Evolutionary conservation across 345 rosid species (phyloP), one percentile per base, ranked within the genome.

Genomic region (Syzygium grande): DNA sequence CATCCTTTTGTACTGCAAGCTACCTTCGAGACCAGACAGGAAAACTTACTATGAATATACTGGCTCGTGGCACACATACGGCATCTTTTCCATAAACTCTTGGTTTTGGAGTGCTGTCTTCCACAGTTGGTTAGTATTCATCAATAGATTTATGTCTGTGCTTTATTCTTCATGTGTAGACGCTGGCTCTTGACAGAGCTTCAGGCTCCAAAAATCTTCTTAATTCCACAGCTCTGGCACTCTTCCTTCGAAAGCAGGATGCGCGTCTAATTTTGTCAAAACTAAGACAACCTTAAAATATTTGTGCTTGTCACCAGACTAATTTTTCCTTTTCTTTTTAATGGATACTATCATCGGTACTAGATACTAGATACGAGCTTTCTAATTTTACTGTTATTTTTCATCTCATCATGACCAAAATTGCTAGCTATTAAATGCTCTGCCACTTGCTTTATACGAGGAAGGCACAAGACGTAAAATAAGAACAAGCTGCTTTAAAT

Each of bases 71-170:
- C 97, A 97, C 90, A 89, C 93, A 86, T 95, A 95, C n/a, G 99
- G 93, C 49, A 54, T 95, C 86, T 87, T 96, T 13, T 93, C 98
- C 52, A 92, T 96, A 96, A 97, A 97, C 87, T 88, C 94, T 63
- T 96, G 97, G 97, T 93, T 97, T 86, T 97, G 99, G 98, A 94
- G 95, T 93, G 91, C 94, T 88, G 94, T 93, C 86, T 95, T 95
- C 88, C 99, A 96, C 87, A 93, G 94, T 88, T 93, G 96, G 99
- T 96, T 38, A 73, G 83, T 38, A 73, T 38, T 43, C 83, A 9
- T 73, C 8, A 3, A 3, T 43, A 19, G 83, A 73, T 34, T 38
- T 38, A 73, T 73, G 27, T 73, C 49, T 38, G 83, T 25, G 11
- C 9, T 38, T 38, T 38, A 38, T 49, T 73, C 84, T n/a, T 65